phyloP scores from a whole-genome alignment of 257 asterid genomes.

The Craterostigma plantagineum region DNA sequence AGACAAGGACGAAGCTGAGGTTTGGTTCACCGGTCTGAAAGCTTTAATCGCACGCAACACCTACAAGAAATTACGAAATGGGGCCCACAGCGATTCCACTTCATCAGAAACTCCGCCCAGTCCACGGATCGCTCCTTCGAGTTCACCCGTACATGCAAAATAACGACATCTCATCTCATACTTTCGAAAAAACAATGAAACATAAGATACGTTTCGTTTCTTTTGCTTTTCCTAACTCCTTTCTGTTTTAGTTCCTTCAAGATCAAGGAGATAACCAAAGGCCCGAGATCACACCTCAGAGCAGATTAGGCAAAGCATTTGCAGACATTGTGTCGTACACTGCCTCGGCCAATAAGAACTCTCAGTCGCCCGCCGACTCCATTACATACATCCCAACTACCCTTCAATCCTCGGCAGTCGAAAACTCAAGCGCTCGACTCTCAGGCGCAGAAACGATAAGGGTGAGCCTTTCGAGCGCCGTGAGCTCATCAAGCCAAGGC shows the following conservation, averaged over 20 bases:
- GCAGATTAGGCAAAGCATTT: conserved; percentile 60
- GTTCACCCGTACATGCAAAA: conserved; percentile 24
- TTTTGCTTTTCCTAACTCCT: no score
- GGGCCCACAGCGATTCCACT: conserved; percentile 24
- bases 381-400: conserved; percentile 12
- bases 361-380: conserved; percentile 18
- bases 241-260: no score
- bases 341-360: conserved; percentile 30
- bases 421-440: conserved; percentile 25
- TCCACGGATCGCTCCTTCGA: conserved; percentile 24
- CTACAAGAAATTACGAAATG: conserved; percentile 30
- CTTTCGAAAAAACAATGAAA: background rate
- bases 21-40: conserved; percentile 73
- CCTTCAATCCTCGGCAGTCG: conserved; percentile 19
- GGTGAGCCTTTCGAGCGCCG: conserved; percentile 73
- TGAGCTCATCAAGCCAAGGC: conserved; percentile 88
- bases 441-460: conserved; percentile 49
- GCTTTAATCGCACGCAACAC: conserved; percentile 44
- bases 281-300: conserved; percentile 28
- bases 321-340: conserved; percentile 55
- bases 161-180: conserved; percentile 7
- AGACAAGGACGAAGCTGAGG: conserved; percentile 96
- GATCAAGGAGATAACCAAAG: conserved; percentile 35
- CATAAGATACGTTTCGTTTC: no score
- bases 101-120: conserved; percentile 34